A percentile compares a stretch with the other conserved stretches of the same genome.
phyloP scores from a whole-genome alignment of 768 basidiomycete genomes.

The Leccinellum albellum region DNA sequence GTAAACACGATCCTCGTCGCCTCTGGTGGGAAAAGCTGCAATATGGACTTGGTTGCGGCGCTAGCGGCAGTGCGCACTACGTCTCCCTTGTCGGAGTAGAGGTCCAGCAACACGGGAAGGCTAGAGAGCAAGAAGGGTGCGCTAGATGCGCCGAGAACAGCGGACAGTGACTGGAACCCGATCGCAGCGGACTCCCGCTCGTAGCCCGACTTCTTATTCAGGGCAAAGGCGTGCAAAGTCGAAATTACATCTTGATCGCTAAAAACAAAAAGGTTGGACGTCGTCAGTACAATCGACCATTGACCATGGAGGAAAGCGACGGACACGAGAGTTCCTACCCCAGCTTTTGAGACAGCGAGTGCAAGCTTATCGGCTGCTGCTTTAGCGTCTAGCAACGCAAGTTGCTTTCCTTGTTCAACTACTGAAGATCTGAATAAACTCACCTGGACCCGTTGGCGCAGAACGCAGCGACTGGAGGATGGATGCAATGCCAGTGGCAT shows the following conservation, averaged over 20 bases:
- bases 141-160: constrained; percentile 61
- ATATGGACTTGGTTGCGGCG: constrained; percentile 74
- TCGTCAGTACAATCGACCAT: constrained; percentile 13
- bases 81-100: constrained; percentile 92
- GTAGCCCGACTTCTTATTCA: constrained; percentile 83
- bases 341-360: constrained; percentile 61
- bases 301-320: constrained; percentile 18
- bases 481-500: constrained; percentile 39
- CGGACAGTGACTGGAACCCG: constrained; percentile 71
- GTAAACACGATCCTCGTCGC: constrained; percentile 66
- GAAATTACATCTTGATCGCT: constrained; percentile 63
- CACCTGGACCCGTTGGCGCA: constrained; percentile 63
- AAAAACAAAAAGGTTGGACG: not conserved
- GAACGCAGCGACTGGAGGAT: constrained; percentile 45
- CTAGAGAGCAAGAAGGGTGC: constrained; percentile 76
- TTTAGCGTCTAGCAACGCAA: constrained; percentile 61
- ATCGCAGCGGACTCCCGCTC: constrained; percentile 86
- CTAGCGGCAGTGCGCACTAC: constrained; percentile 82
- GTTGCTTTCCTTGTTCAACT: not conserved
- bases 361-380: constrained; percentile 79
- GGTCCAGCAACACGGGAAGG: constrained; percentile 73
- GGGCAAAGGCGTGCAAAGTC: constrained; percentile 63
- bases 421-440: constrained; percentile 10
- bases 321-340: constrained; percentile 60
- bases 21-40: constrained; percentile 83